Percentiles rank a stretch among this genome's conserved stretches.
These are phyloP conservation scores for Stramenopiles sp. DNA, from an alignment of 352 stramenopile genomes.

Conservation along the genomic window DNA sequence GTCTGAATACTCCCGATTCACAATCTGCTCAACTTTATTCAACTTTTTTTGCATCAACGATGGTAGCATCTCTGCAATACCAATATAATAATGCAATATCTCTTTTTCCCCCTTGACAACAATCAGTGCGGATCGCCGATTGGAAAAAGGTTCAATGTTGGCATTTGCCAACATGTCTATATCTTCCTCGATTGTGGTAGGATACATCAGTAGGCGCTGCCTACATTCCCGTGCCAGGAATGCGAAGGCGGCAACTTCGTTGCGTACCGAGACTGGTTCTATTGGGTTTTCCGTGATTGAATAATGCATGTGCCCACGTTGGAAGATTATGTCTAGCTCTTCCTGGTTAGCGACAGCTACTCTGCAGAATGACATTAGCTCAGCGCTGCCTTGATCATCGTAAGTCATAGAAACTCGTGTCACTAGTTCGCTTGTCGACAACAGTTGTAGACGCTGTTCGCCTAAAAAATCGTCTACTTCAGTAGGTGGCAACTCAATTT, in stretches of 20 bases:
- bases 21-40: no score
- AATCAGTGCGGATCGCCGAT: slow-evolving; percentile 46
- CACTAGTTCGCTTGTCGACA: neutral
- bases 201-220: slow-evolving; percentile 33
- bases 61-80: slow-evolving; percentile 50
- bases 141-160: slow-evolving; percentile 42
- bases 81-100: slow-evolving; percentile 50
- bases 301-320: slow-evolving; percentile 4
- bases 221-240: slow-evolving; percentile 32
- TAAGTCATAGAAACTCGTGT: slow-evolving; percentile 13
- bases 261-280: slow-evolving; percentile 37
- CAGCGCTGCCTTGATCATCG: neutral
- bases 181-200: slow-evolving; percentile 44
- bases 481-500: slow-evolving; percentile 41
- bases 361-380: slow-evolving; percentile 40
- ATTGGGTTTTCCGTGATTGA: slow-evolving; percentile 23
- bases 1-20: no score
- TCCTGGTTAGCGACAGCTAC: slow-evolving; percentile 35
- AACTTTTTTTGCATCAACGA: slow-evolving; percentile 36
- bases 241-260: slow-evolving; percentile 40
- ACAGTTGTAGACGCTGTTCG: slow-evolving; percentile 20
- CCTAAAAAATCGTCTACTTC: slow-evolving; percentile 26
- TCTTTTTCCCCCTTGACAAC: slow-evolving; percentile 58
- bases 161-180: slow-evolving; percentile 38
- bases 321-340: slow-evolving; percentile 34